Percentiles rank a stretch among this genome's conserved stretches.
These are phyloP conservation scores for Candida sithepensis DNA, from an alignment of 805 yeast species.

Conservation along the genomic window DNA sequence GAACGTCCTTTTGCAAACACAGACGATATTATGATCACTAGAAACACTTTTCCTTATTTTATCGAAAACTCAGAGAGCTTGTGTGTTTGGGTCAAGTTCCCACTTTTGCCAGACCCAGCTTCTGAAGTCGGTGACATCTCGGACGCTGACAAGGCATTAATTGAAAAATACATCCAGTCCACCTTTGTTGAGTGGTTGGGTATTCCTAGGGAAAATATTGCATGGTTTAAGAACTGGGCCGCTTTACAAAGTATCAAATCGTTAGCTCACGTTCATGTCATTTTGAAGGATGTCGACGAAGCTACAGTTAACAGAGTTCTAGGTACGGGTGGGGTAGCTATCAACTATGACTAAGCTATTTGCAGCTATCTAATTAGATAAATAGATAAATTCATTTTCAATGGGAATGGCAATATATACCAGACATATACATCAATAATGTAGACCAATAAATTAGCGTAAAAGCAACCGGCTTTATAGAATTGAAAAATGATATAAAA, in stretches of 20 bases:
- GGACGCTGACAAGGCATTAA: conserved; percentile 34
- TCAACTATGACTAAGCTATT: conserved; percentile 8
- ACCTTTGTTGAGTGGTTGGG: conserved; percentile 48
- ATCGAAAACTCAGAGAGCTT: conserved; percentile 53
- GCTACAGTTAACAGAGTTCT: conserved; percentile 21
- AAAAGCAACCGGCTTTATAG: no score
- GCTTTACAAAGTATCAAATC: conserved; percentile 63
- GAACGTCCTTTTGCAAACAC: conserved; percentile 39
- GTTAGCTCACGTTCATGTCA: conserved; percentile 68
- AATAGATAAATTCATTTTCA: not conserved
- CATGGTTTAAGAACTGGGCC: conserved; percentile 75
- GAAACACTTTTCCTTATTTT: conserved; percentile 67
- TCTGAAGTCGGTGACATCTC: conserved; percentile 52
- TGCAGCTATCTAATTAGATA: no score
- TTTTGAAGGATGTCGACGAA: conserved; percentile 40
- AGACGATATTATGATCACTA: conserved; percentile 42
- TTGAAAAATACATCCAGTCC: conserved; percentile 42
- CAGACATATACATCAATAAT: no score
- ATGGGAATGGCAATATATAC: not conserved
- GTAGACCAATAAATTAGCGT: no score
- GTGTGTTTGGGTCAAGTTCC: conserved; percentile 64
- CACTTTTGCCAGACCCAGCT: conserved; percentile 47
- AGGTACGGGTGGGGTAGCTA: conserved; percentile 20
- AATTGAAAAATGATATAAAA: not conserved
- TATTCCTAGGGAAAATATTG: conserved; percentile 35